Evolutionary conservation across 2,329 filamentous ascomycete genomes (phyloP).

Genomic region (Colletotrichum musae): DNA sequence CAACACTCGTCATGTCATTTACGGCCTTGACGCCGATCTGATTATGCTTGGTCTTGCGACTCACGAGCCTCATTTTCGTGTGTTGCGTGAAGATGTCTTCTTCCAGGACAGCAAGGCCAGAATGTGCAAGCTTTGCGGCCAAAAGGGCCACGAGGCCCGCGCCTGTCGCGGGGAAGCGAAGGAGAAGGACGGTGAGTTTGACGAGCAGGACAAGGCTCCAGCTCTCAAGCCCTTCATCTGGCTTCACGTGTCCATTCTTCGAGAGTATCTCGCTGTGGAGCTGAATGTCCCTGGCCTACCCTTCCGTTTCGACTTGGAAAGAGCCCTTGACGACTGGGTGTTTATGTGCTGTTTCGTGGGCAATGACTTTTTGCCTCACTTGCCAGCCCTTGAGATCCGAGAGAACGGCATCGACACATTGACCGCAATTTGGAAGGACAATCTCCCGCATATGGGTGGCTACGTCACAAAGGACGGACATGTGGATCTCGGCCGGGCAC

Average conservation of each 20-base stretch:
- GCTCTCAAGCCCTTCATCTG: constrained; percentile 95
- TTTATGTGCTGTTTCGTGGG: constrained; percentile 99
- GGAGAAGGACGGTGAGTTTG: constrained; percentile 83
- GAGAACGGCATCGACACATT: constrained; percentile 98
- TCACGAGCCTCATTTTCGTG: constrained; percentile 96
- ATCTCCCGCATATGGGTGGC: constrained; percentile 90
- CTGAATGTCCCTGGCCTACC: constrained; percentile 85
- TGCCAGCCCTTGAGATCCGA: constrained; percentile 96
- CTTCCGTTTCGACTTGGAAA: constrained; percentile 93
- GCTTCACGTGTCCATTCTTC: constrained; percentile 92
- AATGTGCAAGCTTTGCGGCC: constrained; percentile 89
- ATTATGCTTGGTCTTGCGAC: constrained; percentile 99
- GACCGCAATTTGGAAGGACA: constrained; percentile 97
- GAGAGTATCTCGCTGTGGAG: constrained; percentile 94
- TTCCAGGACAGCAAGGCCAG: constrained; percentile 87
- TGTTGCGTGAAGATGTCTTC: constrained; percentile 97
- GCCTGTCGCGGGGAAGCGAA: constrained; percentile 87
- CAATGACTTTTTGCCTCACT: constrained; percentile 97
- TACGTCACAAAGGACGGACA: constrained; percentile 97
- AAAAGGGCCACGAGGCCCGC: constrained; percentile 90
- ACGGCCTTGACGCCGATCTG: constrained; percentile 96
- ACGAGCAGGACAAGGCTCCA: constrained; percentile 81
- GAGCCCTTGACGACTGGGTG: constrained; percentile 97
- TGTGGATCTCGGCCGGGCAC: constrained; percentile 88
- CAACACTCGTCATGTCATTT: constrained; percentile 98